Conservation (phyloP, 2,329 filamentous ascomycete species). For the Penicillium capsulatum region DNA sequence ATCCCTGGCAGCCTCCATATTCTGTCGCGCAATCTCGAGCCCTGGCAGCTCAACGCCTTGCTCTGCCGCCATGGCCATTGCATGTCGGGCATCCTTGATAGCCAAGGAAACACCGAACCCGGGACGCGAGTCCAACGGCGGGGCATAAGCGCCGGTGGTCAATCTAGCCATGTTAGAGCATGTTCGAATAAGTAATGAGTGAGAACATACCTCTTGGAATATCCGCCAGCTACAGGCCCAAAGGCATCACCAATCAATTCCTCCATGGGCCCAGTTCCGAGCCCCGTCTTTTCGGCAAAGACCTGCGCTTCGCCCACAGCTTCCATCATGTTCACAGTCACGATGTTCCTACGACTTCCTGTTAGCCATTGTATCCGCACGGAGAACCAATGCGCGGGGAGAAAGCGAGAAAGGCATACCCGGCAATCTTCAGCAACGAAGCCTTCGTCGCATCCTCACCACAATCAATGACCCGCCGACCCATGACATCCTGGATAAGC, state of each 20-base stretch:
- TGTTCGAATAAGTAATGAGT: neutral
- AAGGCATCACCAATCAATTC: constrained; percentile 44
- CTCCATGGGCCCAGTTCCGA: constrained; percentile 42
- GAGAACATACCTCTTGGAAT: constrained; percentile 37
- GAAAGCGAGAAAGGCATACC: too few species aligned
- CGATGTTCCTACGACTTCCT: constrained; percentile 37
- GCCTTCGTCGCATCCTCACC: constrained; percentile 44
- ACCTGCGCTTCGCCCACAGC: constrained; percentile 46
- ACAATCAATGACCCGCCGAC: constrained; percentile 40
- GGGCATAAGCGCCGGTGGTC: constrained; percentile 43
- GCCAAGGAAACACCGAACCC: constrained; percentile 38
- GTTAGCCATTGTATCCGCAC: too few species aligned
- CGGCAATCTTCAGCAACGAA: constrained; percentile 45
- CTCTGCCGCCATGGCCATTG: constrained; percentile 31
- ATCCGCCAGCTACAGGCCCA: constrained; percentile 41
- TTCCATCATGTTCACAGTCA: constrained; percentile 45
- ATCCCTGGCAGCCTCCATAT: constrained; percentile 35
- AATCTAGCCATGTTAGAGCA: constrained; percentile 24
- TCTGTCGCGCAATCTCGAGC: constrained; percentile 31
- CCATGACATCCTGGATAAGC: constrained; percentile 44
- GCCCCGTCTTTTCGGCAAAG: constrained; percentile 45
- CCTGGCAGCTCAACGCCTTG: constrained; percentile 32
- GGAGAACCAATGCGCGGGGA: too few species aligned
- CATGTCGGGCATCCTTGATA: constrained; percentile 38
- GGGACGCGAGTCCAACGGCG: constrained; percentile 33